Conservation (phyloP, 495 filamentous ascomycete genomes). For the Hypoxylon fragiforme region DNA sequence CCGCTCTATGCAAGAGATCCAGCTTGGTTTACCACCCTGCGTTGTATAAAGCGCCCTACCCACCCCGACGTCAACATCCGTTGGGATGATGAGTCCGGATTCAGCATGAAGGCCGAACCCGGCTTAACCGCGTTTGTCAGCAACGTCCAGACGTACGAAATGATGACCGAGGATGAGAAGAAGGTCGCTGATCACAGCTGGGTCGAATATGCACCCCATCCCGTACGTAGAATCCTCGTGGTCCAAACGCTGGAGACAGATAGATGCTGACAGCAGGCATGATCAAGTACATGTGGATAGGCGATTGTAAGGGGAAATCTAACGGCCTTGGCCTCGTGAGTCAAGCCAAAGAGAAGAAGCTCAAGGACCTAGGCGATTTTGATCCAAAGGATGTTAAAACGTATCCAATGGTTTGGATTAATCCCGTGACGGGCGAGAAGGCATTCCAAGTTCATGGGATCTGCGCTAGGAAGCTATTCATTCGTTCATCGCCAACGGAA, state of each 20-base stretch:
- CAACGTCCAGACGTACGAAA: conserved; percentile 41
- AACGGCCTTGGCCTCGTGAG: conserved; percentile 44
- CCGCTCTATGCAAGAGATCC: conserved; percentile 49
- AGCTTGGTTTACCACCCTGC: conserved; percentile 47
- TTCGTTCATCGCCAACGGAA: conserved; percentile 35
- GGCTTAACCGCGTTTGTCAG: conserved; percentile 40
- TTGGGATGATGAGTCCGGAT: conserved; percentile 46
- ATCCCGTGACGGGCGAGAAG: conserved; percentile 44
- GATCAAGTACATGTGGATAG: conserved; percentile 42
- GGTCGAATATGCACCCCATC: conserved; percentile 49
- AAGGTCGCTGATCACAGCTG: conserved; percentile 45
- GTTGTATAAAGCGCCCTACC: conserved; percentile 42
- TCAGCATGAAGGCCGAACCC: conserved; percentile 37
- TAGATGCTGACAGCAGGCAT: neutral
- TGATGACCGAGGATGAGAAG: conserved; percentile 45
- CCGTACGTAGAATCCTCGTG: conserved; percentile 22
- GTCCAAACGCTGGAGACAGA: neutral
- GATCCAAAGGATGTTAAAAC: conserved; percentile 41
- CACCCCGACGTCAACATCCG: conserved; percentile 40
- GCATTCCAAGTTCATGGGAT: conserved; percentile 46
- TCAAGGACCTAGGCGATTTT: conserved; percentile 41
- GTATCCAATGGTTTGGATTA: conserved; percentile 49
- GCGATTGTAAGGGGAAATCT: conserved; percentile 40
- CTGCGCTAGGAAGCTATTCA: conserved; percentile 43
- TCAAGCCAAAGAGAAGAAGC: conserved; percentile 38